A percentile compares a stretch with the other conserved stretches of the same genome.
Evolutionary conservation across 257 asterid species (phyloP).

Genomic region (Scutellaria baicalensis): DNA sequence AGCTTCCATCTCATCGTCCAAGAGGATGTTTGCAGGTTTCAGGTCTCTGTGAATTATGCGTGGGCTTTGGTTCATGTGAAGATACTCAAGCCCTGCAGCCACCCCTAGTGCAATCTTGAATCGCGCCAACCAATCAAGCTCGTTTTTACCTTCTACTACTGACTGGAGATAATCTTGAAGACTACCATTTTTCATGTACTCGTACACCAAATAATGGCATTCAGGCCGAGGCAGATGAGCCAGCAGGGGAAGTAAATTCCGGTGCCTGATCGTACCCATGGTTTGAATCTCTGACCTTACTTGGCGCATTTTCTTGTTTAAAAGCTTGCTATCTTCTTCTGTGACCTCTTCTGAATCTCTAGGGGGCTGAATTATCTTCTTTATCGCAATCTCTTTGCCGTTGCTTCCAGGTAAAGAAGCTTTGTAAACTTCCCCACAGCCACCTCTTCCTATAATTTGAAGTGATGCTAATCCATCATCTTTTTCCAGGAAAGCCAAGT

Average conservation of each 20-base stretch:
- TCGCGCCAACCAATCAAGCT: conserved; percentile 60
- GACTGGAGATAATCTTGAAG: conserved; percentile 53
- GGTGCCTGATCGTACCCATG: conserved; percentile 82
- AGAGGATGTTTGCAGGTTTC: conserved; percentile 80
- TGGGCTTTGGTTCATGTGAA: conserved; percentile 61
- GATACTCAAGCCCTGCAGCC: conserved; percentile 86
- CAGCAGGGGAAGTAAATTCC: conserved; percentile 67
- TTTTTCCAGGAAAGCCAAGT: conserved; percentile 67
- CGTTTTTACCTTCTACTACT: conserved; percentile 37
- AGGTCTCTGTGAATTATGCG: conserved; percentile 80
- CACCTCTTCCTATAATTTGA: conserved; percentile 67
- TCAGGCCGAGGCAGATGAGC: conserved; percentile 77
- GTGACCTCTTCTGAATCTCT: conserved; percentile 53
- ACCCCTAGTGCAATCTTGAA: conserved; percentile 73
- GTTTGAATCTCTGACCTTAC: conserved; percentile 79
- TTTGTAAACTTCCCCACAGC: conserved; percentile 86
- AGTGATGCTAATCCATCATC: conserved; percentile 64
- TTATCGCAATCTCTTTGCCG: conserved; percentile 74
- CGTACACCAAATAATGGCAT: conserved; percentile 77
- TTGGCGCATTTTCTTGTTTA: conserved; percentile 76
- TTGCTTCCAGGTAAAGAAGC: conserved; percentile 66
- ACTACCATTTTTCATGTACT: conserved; percentile 92
- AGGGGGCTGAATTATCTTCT: conserved; percentile 59
- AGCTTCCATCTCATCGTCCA: conserved; percentile 95
- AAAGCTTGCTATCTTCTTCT: conserved; percentile 61